Conservation (phyloP, 805 yeast species). For the Candida endomychidarum region DNA sequence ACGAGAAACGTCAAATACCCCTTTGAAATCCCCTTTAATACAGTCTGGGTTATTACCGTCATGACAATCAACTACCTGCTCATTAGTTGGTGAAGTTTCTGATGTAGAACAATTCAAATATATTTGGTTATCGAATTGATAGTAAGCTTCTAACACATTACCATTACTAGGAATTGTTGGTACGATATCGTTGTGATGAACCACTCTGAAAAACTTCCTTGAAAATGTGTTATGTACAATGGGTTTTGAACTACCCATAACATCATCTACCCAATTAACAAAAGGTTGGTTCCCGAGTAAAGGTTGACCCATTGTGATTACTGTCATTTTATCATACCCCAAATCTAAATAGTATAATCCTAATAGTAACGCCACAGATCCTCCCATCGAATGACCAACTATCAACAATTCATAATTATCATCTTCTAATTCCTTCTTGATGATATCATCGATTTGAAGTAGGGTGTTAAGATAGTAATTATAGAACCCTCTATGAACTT, state of each 20-base stretch:
- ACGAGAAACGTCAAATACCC: constrained; percentile 12
- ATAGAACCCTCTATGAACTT: constrained; percentile 40
- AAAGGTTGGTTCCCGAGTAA: constrained; percentile 41
- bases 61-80: constrained; percentile 35
- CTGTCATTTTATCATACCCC: constrained; percentile 29
- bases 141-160: constrained; percentile 22
- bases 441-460: constrained; percentile 21
- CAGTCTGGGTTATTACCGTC: constrained; percentile 28
- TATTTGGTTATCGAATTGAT: constrained; percentile 38
- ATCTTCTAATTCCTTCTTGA: constrained; percentile 22
- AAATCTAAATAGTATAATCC: constrained; percentile 36
- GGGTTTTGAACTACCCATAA: constrained; percentile 27
- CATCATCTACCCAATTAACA: constrained; percentile 34
- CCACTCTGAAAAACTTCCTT: constrained; percentile 24
- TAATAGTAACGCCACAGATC: constrained; percentile 38
- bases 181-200: constrained; percentile 27
- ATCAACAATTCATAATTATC: constrained; percentile 25
- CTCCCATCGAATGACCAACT: constrained; percentile 42
- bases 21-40: constrained; percentile 28
- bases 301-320: constrained; percentile 48
- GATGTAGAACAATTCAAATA: constrained; percentile 33
- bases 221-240: constrained; percentile 20
- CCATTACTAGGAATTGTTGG: constrained; percentile 30
- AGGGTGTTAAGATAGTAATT: constrained; percentile 30
- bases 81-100: constrained; percentile 23